These are phyloP conservation scores for Dovyalis caffra DNA, from an alignment of 345 rosid genomes.

Conservation along the genomic window DNA sequence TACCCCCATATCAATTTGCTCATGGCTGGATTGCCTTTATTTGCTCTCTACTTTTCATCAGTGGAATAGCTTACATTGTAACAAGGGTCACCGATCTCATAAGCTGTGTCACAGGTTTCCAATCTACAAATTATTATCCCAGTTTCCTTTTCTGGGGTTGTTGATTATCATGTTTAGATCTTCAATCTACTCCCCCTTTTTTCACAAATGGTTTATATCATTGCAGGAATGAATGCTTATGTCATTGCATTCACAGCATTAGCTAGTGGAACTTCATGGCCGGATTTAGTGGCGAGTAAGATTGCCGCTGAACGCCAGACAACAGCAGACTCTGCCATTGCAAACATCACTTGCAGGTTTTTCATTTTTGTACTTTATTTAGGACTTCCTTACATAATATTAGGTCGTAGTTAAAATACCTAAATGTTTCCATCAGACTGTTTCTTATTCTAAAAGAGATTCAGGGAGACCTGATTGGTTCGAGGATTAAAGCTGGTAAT, in stretches of 20 bases:
- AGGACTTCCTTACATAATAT: background rate
- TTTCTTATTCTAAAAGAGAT: background rate
- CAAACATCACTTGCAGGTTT: conserved; percentile 97
- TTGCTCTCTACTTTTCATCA: conserved; percentile 78
- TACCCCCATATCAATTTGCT: conserved; percentile 83
- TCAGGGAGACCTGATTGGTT: background rate
- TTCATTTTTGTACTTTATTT: background rate
- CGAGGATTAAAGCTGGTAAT: background rate
- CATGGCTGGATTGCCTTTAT: conserved; percentile 92
- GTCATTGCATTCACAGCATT: conserved; percentile 92
- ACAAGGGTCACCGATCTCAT: conserved; percentile 75
- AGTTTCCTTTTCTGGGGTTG: background rate
- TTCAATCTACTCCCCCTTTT: background rate
- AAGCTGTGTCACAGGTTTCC: conserved; percentile 87
- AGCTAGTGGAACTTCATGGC: conserved; percentile 97
- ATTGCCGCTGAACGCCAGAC: conserved; percentile 91
- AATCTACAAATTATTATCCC: conserved; percentile 6
- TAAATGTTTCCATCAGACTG: background rate
- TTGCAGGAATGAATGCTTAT: conserved; percentile 81
- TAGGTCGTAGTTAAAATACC: background rate
- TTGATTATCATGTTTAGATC: conserved; percentile 5
- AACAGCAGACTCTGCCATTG: conserved; percentile 95
- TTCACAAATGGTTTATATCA: background rate
- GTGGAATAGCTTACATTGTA: conserved; percentile 74
- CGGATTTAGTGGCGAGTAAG: conserved; percentile 94